Percentiles rank a stretch among this genome's conserved stretches.
Conservation (phyloP, 805 yeast genomes). For the Starmerella stellata region DNA sequence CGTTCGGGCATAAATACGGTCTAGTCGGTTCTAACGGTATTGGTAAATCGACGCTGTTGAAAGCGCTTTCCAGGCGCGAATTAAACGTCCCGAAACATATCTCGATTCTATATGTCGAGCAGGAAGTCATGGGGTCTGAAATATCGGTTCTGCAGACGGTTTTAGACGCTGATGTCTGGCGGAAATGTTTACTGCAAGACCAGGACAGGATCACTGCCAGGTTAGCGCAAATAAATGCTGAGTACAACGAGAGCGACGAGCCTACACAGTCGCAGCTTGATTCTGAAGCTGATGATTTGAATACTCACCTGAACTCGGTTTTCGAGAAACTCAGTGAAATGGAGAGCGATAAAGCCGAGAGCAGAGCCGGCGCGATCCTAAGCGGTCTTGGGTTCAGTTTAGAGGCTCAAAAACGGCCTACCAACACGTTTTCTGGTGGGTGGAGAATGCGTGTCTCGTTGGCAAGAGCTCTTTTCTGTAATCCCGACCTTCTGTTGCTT, state of each 20-base stretch:
- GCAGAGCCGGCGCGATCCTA: constrained; percentile 85
- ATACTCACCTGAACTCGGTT: constrained; percentile 56
- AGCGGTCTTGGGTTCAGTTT: constrained; percentile 85
- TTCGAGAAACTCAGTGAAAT: constrained; percentile 71
- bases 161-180: constrained; percentile 98
- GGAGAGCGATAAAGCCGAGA: constrained; percentile 95
- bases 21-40: constrained; percentile 98
- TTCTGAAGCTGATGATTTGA: constrained; percentile 76
- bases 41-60: constrained; percentile 86
- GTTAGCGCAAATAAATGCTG: constrained; percentile 51
- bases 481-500: constrained; percentile 77
- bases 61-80: constrained; percentile 88
- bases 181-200: constrained; percentile 69
- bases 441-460: constrained; percentile 99
- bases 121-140: constrained; percentile 89
- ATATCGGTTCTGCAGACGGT: constrained; percentile 82
- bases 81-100: constrained; percentile 86
- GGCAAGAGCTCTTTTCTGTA: constrained; percentile 93
- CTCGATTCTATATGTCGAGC: constrained; percentile 91
- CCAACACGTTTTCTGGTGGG: constrained; percentile 96
- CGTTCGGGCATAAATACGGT: constrained; percentile 92
- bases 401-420: constrained; percentile 65
- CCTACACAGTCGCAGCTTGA: constrained; percentile 53
- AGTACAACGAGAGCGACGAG: constrained; percentile 36
- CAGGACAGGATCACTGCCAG: constrained; percentile 46